phyloP scores from a whole-genome alignment of 2,329 filamentous ascomycete species.

The Aschersonia sp. region DNA sequence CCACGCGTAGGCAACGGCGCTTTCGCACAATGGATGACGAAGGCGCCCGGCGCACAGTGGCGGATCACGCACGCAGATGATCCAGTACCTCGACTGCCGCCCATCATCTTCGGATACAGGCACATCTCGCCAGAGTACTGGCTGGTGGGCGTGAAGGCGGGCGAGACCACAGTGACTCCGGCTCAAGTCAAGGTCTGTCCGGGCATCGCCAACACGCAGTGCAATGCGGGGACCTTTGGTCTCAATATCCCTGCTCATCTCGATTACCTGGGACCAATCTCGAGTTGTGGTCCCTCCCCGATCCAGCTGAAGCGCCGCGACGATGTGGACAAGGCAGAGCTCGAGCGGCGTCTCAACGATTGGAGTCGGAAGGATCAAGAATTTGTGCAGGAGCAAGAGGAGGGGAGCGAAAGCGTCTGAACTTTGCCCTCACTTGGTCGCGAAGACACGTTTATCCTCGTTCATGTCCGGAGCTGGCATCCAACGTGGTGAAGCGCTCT shows the following conservation, averaged over 20 bases:
- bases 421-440: too few relatives aligned
- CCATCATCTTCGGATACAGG: constrained; percentile 42
- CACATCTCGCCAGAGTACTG: constrained; percentile 61
- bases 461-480: too few relatives aligned
- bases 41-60: constrained; percentile 37
- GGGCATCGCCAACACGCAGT: constrained; percentile 30
- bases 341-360: constrained; percentile 7
- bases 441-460: too few relatives aligned
- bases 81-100: constrained; percentile 53
- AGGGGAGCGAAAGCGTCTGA: too few relatives aligned
- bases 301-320: constrained; percentile 12
- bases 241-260: constrained; percentile 30
- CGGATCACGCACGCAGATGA: constrained; percentile 55
- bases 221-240: constrained; percentile 34
- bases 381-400: neutral
- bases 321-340: constrained; percentile 16
- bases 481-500: too few relatives aligned
- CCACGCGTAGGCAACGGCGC: constrained; percentile 48
- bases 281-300: constrained; percentile 20
- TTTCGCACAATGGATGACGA: constrained; percentile 38
- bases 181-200: constrained; percentile 29
- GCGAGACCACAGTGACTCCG: constrained; percentile 13
- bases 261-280: constrained; percentile 32
- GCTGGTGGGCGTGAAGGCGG: constrained; percentile 23
- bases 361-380: constrained; percentile 1